phyloP scores from a whole-genome alignment of 345 rosid genomes.

The Corchorus olitorius region DNA sequence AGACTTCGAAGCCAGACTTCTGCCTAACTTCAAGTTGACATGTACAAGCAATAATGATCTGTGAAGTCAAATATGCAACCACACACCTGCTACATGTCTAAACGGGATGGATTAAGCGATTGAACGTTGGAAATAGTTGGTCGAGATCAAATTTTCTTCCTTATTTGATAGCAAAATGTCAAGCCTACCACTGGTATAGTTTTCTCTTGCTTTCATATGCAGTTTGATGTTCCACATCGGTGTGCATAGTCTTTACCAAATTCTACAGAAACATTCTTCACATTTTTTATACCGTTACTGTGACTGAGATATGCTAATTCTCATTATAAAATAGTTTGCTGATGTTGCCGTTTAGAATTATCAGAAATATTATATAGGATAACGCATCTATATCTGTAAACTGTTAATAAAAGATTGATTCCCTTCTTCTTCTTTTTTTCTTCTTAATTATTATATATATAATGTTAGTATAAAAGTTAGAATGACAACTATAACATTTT shows the following conservation, averaged over 20 bases:
- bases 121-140: background rate
- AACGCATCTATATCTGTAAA: background rate
- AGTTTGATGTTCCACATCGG: background rate
- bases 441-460: background rate
- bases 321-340: background rate
- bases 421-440: too few relatives aligned
- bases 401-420: background rate
- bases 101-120: background rate
- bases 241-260: conserved; percentile 3
- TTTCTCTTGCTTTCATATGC: background rate
- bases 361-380: background rate
- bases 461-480: background rate
- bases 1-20: conserved; percentile 34
- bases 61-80: background rate
- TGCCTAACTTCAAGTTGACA: background rate
- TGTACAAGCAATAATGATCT: background rate
- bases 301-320: background rate
- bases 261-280: background rate
- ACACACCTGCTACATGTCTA: background rate
- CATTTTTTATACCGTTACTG: background rate
- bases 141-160: background rate
- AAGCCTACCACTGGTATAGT: background rate
- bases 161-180: background rate
- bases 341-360: background rate
- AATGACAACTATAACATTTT: background rate